Evolutionary conservation across 305 asterid species (phyloP), one percentile per base, ranked within the genome.

Genomic region (Fraxinus xanthoxyloides): DNA sequence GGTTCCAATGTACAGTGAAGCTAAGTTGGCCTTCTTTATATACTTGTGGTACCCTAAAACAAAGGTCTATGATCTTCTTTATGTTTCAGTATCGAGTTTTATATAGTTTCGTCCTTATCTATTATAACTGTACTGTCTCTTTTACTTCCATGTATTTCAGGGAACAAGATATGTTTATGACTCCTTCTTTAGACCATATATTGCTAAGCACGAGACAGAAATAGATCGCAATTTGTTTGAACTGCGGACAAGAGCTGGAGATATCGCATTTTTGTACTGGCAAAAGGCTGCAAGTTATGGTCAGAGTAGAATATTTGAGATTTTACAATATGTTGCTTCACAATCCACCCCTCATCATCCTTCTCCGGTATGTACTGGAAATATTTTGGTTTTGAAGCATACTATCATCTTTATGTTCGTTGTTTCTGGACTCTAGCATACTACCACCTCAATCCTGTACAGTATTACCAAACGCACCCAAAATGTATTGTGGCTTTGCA

Each of bases 21-120:
- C 98, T 81, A 95, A 95, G 88, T 82, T 95, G 95, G 99, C 97
- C 80, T 94, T 95, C 90, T 88, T 92, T 82, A 89, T 94, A 83
- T 95, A 95, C 97, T 84, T 95, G 89, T 94, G 99, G 99, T 94
- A 79, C 87, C 99, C 99, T 63, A 95, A 95, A 88, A 95, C 98
- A 15, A 93, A 92, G 98, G 99, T 94, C 76, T 82, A 80, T 72
- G 17, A 79, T 84, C 78, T 85, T 83, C 65, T 69, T 80, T 7
- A 51, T 59, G 75, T 24, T 43, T 46, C 21, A n/a, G 73, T 21
- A 75, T 67, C 32, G 21, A 54, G 26, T 59, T 84, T 59, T 77
- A 61, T 56, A n/a, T 81, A 36, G 51, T 77, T 70, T 82, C 48
- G 38, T 40, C 51, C 19, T 24, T 75, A 12, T 75, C 19, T 15